Base-by-base conservation (phyloP, 306 rosid species). In the Begonia fuchsioides region DNA sequence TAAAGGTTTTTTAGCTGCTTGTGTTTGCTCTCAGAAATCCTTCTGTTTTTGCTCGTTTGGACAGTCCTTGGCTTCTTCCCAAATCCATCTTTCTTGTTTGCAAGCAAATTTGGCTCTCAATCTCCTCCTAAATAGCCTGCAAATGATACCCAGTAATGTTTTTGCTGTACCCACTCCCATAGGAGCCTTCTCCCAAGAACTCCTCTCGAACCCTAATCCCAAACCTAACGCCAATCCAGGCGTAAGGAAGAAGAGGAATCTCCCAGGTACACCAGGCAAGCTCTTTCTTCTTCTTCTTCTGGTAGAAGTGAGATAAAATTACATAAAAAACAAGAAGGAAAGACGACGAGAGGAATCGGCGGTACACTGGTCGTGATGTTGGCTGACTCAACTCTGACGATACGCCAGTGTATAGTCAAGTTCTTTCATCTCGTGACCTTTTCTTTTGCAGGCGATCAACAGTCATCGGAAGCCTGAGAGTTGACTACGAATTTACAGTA, bases 231-330 rank as follows among this genome's bases (percentile, higher is more conserved):
- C 78, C 0, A 59, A 56, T 43, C 53, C 76, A 9, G 52, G 15
- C 2, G 26, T 58, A 41, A 88, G 83, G 76, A 88, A 83, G 84
- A 88, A 81, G 73, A 53, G 97, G 61, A 88, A 81, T 57, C 84
- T 78, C 9, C 97, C 97, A 10, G 97, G 97, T 66, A 88, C 81
- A 49, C 97, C 97, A 72, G 96, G 96, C 61, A 52, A 63, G 35
- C 35, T 26, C 35, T 26, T 26, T 26, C 35, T 26, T 26, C 13
- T 9, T 16, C 10, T 35, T 2, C 8, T 38, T 8, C 41, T 3
- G 5, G 11, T 26, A 26, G 35, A 5, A 26, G 8, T 6, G 35
- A 26, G 8, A 5, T 5, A 26, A 26, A 26, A 4, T 26, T 26
- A 26, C 35, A 26, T 26, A 26, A 26, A 26, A 26, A 2, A 26